Percentiles rank a stretch among this genome's conserved stretches.
phyloP scores from a whole-genome alignment of 805 yeast species.

The Ogataea pignaliae region DNA sequence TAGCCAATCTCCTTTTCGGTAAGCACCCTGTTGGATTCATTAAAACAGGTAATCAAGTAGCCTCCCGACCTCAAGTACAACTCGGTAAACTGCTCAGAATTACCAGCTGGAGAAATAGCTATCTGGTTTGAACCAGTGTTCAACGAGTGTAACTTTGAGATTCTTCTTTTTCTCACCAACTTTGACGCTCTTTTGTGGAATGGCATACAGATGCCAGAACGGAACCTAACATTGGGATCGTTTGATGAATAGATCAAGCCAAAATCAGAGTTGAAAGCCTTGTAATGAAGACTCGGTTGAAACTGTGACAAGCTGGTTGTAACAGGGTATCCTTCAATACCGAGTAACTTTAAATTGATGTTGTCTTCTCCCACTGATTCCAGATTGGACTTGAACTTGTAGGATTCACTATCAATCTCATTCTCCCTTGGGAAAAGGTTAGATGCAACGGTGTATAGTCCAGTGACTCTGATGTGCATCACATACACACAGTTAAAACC shows the following conservation, averaged over 20 bases:
- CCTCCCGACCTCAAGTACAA: slow-evolving; percentile 50
- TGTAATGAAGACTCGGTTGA: slow-evolving; percentile 35
- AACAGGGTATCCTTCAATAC: slow-evolving; percentile 34
- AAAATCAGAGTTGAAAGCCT: slow-evolving; percentile 46
- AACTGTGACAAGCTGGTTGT: slow-evolving; percentile 12
- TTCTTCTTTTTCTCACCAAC: slow-evolving; percentile 35
- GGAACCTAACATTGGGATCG: slow-evolving; percentile 31
- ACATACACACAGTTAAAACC: slow-evolving; percentile 43
- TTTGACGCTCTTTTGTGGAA: slow-evolving; percentile 41
- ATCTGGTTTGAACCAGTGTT: slow-evolving; percentile 8
- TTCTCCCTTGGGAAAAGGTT: slow-evolving; percentile 42
- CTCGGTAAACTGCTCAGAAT: slow-evolving; percentile 20
- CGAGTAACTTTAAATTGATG: slow-evolving; percentile 42
- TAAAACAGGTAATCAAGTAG: slow-evolving; percentile 44
- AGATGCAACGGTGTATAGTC: slow-evolving; percentile 36
- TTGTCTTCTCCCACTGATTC: slow-evolving; percentile 35
- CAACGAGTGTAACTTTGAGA: slow-evolving; percentile 4
- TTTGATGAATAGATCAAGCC: slow-evolving; percentile 42
- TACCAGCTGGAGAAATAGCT: slow-evolving; percentile 12
- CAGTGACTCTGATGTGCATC: slow-evolving; percentile 47
- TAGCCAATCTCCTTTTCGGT: slow-evolving; percentile 38
- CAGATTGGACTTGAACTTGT: slow-evolving; percentile 35
- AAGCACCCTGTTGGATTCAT: slow-evolving; percentile 27
- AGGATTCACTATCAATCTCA: slow-evolving; percentile 41
- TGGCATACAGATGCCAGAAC: slow-evolving; percentile 51